Percentiles rank a stretch among this genome's conserved stretches.
Conservation (phyloP, 352 stramenopile species). For the Phytophthora rubi region DNA sequence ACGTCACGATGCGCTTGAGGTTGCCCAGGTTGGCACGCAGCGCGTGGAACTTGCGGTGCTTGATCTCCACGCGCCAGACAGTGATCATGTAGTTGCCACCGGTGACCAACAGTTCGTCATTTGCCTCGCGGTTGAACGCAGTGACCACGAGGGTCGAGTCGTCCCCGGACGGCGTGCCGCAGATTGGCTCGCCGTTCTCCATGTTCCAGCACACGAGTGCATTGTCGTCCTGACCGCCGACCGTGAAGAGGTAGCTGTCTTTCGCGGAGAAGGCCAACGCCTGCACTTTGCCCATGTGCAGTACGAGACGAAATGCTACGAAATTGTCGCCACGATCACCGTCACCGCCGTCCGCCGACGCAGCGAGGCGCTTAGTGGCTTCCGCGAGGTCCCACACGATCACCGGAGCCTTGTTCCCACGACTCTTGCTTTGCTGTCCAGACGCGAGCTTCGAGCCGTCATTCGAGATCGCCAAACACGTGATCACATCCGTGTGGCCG, state of each 20-base stretch:
- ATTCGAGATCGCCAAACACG: slow-evolving; percentile 92
- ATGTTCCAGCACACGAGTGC: slow-evolving; percentile 97
- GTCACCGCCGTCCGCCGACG: slow-evolving; percentile 72
- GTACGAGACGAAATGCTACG: slow-evolving; percentile 91
- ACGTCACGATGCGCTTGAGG: slow-evolving; percentile 94
- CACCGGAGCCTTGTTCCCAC: slow-evolving; percentile 95
- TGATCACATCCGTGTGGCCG: slow-evolving; percentile 93
- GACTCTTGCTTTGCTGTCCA: slow-evolving; percentile 92
- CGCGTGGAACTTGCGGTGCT: slow-evolving; percentile 93
- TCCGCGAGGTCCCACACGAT: slow-evolving; percentile 94
- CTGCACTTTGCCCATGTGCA: slow-evolving; percentile 96
- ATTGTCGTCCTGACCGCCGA: slow-evolving; percentile 97
- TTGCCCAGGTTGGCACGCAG: slow-evolving; percentile 95
- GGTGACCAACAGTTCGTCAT: slow-evolving; percentile 95
- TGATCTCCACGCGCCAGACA: slow-evolving; percentile 89
- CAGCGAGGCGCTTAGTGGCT: slow-evolving; percentile 72
- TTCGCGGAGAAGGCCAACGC: slow-evolving; percentile 91
- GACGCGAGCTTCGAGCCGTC: slow-evolving; percentile 90
- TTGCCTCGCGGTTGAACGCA: slow-evolving; percentile 83
- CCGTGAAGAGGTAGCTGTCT: slow-evolving; percentile 91
- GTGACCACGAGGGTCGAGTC: slow-evolving; percentile 91
- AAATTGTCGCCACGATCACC: slow-evolving; percentile 35
- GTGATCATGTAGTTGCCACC: slow-evolving; percentile 94
- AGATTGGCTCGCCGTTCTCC: slow-evolving; percentile 88
- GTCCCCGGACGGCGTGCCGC: slow-evolving; percentile 92